Percentiles rank a stretch among this genome's conserved stretches.
These are phyloP conservation scores for Ampelocalamus luodianensis DNA, from an alignment of 176 grass and related monocot genomes.

Conservation along the genomic window DNA sequence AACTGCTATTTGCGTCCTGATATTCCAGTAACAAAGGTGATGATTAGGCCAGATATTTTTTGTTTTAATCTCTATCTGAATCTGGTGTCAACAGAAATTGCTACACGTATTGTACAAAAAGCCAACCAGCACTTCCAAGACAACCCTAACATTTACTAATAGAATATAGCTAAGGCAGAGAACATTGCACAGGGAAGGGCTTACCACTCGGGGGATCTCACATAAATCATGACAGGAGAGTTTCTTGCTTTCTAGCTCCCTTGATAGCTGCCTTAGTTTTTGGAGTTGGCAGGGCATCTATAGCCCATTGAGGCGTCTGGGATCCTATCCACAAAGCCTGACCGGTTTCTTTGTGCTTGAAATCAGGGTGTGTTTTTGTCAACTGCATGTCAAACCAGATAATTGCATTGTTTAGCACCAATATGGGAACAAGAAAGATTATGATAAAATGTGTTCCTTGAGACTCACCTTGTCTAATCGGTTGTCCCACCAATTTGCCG, in stretches of 20 bases:
- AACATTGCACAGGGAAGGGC: constrained; percentile 2
- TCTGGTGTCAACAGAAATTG: not conserved
- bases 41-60: not conserved
- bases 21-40: not conserved
- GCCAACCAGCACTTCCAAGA: not conserved
- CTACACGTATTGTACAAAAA: not conserved
- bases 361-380: constrained; percentile 58
- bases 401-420: constrained; percentile 25
- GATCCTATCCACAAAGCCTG: constrained; percentile 59
- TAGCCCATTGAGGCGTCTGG: constrained; percentile 59
- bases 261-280: constrained; percentile 35
- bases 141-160: constrained; percentile 1
- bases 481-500: constrained; percentile 83
- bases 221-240: constrained; percentile 51
- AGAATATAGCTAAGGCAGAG: not conserved
- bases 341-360: constrained; percentile 72
- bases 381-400: constrained; percentile 41
- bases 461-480: constrained; percentile 57
- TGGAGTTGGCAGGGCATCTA: constrained; percentile 48
- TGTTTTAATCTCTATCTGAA: constrained; percentile 32
- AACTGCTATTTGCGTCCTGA: constrained; percentile 41
- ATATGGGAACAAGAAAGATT: not conserved
- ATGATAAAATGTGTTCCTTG: not conserved
- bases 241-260: constrained; percentile 38
- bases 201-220: constrained; percentile 9